These are phyloP conservation scores for Pestalotiopsis sp. DNA, from an alignment of 2,329 filamentous ascomycete genomes.

Conservation along the genomic window DNA sequence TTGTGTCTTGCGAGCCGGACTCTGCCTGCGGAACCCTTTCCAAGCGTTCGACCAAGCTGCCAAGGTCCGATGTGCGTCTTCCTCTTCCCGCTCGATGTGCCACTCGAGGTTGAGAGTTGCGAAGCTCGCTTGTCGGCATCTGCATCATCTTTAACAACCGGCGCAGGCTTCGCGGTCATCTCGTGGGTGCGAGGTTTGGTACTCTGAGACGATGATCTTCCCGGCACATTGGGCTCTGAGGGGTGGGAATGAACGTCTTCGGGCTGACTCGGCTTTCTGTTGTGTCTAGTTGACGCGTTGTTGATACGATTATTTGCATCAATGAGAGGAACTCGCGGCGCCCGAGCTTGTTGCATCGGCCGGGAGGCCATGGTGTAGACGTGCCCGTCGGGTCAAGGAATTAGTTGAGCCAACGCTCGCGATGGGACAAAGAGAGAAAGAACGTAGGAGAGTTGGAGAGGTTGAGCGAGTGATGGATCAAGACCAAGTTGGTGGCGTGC, in stretches of 20 bases:
- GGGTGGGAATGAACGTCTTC: slow-evolving; percentile 22
- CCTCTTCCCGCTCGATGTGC: slow-evolving; percentile 41
- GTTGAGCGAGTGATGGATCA: neutral
- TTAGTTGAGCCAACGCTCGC: neutral
- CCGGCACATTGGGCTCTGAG: slow-evolving; percentile 23
- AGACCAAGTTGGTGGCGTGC: neutral
- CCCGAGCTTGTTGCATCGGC: slow-evolving; percentile 18
- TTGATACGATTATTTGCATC: slow-evolving; percentile 32
- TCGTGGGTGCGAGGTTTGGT: neutral
- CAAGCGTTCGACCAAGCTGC: slow-evolving; percentile 87
- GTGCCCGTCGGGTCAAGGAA: slow-evolving; percentile 12
- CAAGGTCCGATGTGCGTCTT: slow-evolving; percentile 90
- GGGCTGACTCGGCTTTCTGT: slow-evolving; percentile 19
- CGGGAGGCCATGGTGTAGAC: slow-evolving; percentile 27
- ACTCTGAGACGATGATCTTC: neutral
- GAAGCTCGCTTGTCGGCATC: slow-evolving; percentile 27
- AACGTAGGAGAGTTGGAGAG: neutral
- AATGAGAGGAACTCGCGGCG: slow-evolving; percentile 29
- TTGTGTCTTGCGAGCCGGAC: slow-evolving; percentile 85
- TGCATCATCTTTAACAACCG: slow-evolving; percentile 15
- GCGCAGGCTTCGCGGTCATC: neutral
- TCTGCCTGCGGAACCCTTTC: slow-evolving; percentile 85
- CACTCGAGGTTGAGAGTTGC: slow-evolving; percentile 29
- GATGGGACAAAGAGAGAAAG: neutral
- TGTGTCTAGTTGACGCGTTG: slow-evolving; percentile 25